Conservation (phyloP, 78 protist genomes). For the Speleostelium caveatum region DNA sequence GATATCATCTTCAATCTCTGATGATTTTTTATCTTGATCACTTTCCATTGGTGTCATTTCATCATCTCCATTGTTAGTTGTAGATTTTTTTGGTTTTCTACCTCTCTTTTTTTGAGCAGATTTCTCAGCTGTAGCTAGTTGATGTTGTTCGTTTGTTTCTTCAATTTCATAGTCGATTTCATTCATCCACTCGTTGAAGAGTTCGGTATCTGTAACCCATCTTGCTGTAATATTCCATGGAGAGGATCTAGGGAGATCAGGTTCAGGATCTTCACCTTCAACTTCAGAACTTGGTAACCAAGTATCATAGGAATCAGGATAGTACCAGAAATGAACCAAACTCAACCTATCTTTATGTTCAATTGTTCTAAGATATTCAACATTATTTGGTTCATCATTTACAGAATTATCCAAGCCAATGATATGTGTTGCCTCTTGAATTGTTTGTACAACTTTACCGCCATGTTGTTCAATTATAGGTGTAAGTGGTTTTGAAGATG, state of each 20-base stretch:
- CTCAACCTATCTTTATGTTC: conserved; percentile 36
- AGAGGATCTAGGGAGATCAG: not conserved
- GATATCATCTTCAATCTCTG: not conserved
- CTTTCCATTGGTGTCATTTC: not conserved
- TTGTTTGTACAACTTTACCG: conserved; percentile 23
- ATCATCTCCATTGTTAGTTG: not conserved
- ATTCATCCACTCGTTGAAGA: conserved; percentile 75
- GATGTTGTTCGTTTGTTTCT: not conserved
- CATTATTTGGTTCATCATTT: not conserved
- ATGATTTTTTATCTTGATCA: not conserved
- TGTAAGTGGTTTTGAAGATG: not conserved
- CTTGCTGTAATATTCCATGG: conserved; percentile 33
- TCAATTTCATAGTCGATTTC: conserved; percentile 66
- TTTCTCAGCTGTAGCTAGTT: not conserved
- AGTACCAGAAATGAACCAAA: conserved; percentile 71
- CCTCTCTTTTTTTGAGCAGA: conserved; percentile 10
- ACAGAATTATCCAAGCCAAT: not conserved
- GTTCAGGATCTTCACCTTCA: conserved; percentile 72
- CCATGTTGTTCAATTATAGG: conserved; percentile 7
- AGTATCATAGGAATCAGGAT: conserved; percentile 66
- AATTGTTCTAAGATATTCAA: conserved; percentile 40
- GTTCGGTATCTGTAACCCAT: conserved; percentile 29
- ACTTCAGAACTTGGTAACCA: conserved; percentile 60
- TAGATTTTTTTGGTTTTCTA: conserved; percentile 36
- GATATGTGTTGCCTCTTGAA: conserved; percentile 26